These are phyloP conservation scores for Cryptomeria japonica DNA, from an alignment of 75 land plant species.

Conservation along the genomic window DNA sequence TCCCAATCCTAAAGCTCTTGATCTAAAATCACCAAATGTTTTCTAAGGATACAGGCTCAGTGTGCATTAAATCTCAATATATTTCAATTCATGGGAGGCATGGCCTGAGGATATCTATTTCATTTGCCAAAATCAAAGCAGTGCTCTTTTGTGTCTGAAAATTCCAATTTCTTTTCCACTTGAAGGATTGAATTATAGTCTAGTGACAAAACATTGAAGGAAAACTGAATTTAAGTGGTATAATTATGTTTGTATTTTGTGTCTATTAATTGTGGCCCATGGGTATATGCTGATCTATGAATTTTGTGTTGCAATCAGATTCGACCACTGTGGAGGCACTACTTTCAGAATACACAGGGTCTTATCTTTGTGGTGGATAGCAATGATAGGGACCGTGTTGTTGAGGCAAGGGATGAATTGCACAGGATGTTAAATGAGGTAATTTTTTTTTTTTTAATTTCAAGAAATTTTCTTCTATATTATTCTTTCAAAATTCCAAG, in stretches of 20 bases:
- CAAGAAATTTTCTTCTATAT: neutral
- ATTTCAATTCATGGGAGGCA: neutral
- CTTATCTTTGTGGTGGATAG: slow-evolving; percentile 76
- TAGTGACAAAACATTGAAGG: neutral
- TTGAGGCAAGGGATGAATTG: slow-evolving; percentile 66
- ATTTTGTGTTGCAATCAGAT: slow-evolving; percentile 37
- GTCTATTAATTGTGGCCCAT: neutral
- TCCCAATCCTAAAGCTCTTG: neutral
- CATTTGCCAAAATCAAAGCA: neutral
- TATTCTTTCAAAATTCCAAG: neutral
- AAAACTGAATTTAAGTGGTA: neutral
- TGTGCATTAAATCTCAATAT: neutral
- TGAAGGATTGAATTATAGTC: neutral
- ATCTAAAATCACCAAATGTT: neutral
- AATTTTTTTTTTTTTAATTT: slow-evolving; percentile 13
- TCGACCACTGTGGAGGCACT: slow-evolving; percentile 74
- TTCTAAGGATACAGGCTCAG: neutral
- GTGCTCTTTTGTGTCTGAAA: neutral
- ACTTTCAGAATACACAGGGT: slow-evolving; percentile 71
- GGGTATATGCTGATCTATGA: neutral
- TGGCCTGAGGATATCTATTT: neutral
- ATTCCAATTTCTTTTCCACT: neutral
- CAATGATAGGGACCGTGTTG: slow-evolving; percentile 72
- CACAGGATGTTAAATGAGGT: slow-evolving; percentile 51
- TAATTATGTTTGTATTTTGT: neutral